Percentiles rank a stretch among this genome's conserved stretches.
Evolutionary conservation across 2,329 filamentous ascomycete species (phyloP).

Genomic region (Ceratocystis albifundus): DNA sequence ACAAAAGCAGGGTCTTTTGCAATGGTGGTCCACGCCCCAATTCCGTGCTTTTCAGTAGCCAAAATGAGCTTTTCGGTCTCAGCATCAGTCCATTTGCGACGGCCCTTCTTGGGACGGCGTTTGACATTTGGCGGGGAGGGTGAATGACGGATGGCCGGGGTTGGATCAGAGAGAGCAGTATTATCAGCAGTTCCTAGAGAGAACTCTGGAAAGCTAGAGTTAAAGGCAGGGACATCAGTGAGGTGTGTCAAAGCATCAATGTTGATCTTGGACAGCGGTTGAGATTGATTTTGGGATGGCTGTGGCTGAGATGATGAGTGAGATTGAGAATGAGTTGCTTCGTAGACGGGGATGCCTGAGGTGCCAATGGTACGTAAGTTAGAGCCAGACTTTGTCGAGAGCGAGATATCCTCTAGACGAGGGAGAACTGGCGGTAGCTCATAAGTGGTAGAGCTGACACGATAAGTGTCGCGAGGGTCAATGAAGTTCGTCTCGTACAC

Average conservation of each 20-base stretch:
- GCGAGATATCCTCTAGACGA: slow-evolving; percentile 5
- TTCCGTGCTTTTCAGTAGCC: slow-evolving; percentile 50
- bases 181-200: background rate
- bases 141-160: background rate
- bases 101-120: slow-evolving; percentile 45
- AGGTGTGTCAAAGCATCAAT: slow-evolving; percentile 24
- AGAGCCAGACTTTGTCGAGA: background rate
- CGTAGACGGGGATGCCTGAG: background rate
- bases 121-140: slow-evolving; percentile 28
- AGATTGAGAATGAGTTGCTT: background rate
- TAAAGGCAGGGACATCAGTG: slow-evolving; percentile 30
- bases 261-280: background rate
- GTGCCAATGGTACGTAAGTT: background rate
- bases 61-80: slow-evolving; percentile 52
- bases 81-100: slow-evolving; percentile 53
- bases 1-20: slow-evolving; percentile 48
- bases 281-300: background rate
- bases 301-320: background rate
- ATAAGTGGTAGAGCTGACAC: background rate
- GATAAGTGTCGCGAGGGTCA: slow-evolving; percentile 18
- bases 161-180: background rate
- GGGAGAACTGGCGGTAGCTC: slow-evolving; percentile 17
- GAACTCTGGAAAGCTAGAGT: slow-evolving; percentile 11
- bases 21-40: slow-evolving; percentile 55
- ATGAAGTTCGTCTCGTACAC: slow-evolving; percentile 16